Base-by-base conservation (phyloP, 495 filamentous ascomycete species). In the Xylaria venustula region DNA sequence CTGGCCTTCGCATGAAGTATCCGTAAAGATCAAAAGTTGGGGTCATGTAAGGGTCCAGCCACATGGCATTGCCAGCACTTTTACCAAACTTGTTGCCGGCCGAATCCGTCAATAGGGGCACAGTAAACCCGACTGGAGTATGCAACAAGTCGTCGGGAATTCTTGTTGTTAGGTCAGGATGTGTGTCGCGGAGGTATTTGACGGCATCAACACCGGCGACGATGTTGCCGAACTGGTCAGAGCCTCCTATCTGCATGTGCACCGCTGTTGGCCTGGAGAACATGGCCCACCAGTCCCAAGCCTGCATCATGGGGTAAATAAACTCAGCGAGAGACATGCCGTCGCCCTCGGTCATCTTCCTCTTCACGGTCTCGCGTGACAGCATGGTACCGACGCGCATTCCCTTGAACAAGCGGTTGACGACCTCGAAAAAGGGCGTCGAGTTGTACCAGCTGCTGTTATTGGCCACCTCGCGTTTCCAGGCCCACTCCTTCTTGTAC, bases 161-260 rank as follows among this genome's bases (percentile, higher is more conserved):
- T 51, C 42, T 67, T 1, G 48, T 40, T 0, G 30, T n/a, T 0
- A 74, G 73, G 58, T 81, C 70, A 1, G 76, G 73, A 53, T 83
- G 76, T 52, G 79, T 84, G 46, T 82, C 85, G 32, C 84, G 82
- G 37, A 90, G 84, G 26, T 86, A 74, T 67, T 91, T 91, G 63
- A 98, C 78, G 2, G 89, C 83, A 40, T 97, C 90, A 70, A 96
- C 89, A 22, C 94, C 94, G 41, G 93, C 87, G 6, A 95, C 80
- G 62, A 99, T 97, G 71, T 99, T 99, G 60, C 94, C 94, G 72
- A 86, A 99, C 73, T 99, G 94, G 71, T 99, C 94, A 26, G 91
- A 88, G 44, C 94, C 94, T 52, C 94, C 94, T 42, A 99, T 92
- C 72, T 98, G 90, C 64, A 94, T 81, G 65, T 90, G 88, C 8